Percentiles rank a stretch among this genome's conserved stretches.
These are phyloP conservation scores for Aspergillus heteromorphus DNA, from an alignment of 495 filamentous ascomycete species.

Conservation along the genomic window DNA sequence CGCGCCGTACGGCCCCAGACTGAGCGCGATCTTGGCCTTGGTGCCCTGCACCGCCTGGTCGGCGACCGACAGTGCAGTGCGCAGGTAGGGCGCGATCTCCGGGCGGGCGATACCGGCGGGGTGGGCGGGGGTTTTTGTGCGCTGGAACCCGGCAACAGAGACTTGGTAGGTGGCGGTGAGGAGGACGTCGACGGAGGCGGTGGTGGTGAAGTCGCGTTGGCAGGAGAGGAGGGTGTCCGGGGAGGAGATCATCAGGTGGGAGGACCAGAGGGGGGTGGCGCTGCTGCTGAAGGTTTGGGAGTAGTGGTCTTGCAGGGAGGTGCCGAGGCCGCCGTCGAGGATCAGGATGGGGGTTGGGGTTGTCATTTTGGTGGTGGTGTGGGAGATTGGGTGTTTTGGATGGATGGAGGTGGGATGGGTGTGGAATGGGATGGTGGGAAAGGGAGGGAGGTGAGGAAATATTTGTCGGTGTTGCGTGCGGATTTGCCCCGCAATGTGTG, in stretches of 20 bases:
- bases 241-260: slow-evolving; percentile 51
- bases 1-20: slow-evolving; percentile 61
- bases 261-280: slow-evolving; percentile 60
- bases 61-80: slow-evolving; percentile 28
- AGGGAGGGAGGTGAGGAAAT: neutral
- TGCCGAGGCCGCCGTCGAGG: slow-evolving; percentile 63
- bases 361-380: neutral
- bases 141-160: slow-evolving; percentile 47
- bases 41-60: slow-evolving; percentile 20
- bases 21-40: slow-evolving; percentile 37
- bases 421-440: no score
- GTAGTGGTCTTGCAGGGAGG: slow-evolving; percentile 51
- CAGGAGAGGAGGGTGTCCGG: slow-evolving; percentile 44
- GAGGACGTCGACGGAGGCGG: slow-evolving; percentile 52
- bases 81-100: slow-evolving; percentile 21
- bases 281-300: slow-evolving; percentile 43
- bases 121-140: slow-evolving; percentile 24
- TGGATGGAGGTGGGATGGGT: neutral
- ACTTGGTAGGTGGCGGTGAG: slow-evolving; percentile 64
- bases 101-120: slow-evolving; percentile 21
- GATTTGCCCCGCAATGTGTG: neutral
- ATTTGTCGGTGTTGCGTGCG: no score
- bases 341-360: slow-evolving; percentile 19
- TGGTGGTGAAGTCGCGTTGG: slow-evolving; percentile 46
- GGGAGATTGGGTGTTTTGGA: neutral